Base-by-base conservation (phyloP, 2,329 filamentous ascomycete genomes). In the Onygena corvina region DNA sequence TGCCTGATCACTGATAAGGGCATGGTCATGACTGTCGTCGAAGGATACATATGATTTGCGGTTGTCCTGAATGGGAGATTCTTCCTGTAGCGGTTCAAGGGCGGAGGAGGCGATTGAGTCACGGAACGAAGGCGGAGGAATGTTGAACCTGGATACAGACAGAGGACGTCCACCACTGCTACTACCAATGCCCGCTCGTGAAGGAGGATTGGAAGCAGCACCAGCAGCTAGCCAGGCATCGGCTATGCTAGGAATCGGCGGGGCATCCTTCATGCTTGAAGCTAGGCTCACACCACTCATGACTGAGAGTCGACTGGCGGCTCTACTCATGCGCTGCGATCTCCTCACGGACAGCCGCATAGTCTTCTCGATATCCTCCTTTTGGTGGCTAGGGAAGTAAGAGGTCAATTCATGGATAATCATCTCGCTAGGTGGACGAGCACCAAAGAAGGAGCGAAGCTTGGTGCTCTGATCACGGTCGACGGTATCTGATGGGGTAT, bases 351-450 rank as follows among this genome's bases (percentile, higher is more conserved):
- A 95, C 67, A 95, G 79, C 45, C 92, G 84, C 54, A 94, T 89
- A 0, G 92, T 96, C 58, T 88, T 84, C 65, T 96, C 92, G 62
- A 98, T 95, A 58, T 94, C 87, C 63, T 94, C 89, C 50, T 86
- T 82, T 46, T 89, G 81, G 60, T 96, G 90, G 60, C 94, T 88
- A 0, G 92, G 92, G 74, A 98, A 98, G 72, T 96, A 98, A 0
- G 89, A 94, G 1, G 87, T 92, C 52, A 98, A 73, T 63, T 98
- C 92, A 18, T 92, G 94, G 21, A 90, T 90, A 62, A 98, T 98
- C 63, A 98, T 78, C 71, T 98, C 92, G 69, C 90, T 96, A 1
- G 92, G 92, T 14, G 92, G 92, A 58, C 92, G 77, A 55, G 92
- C 81, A 29, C 90, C 90, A 59, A 93, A 92, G 67, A 96, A 96